Evolutionary conservation across 1,284 basidiomycete genomes (phyloP).

Genomic region (Sphaerobolus stellatus): DNA sequence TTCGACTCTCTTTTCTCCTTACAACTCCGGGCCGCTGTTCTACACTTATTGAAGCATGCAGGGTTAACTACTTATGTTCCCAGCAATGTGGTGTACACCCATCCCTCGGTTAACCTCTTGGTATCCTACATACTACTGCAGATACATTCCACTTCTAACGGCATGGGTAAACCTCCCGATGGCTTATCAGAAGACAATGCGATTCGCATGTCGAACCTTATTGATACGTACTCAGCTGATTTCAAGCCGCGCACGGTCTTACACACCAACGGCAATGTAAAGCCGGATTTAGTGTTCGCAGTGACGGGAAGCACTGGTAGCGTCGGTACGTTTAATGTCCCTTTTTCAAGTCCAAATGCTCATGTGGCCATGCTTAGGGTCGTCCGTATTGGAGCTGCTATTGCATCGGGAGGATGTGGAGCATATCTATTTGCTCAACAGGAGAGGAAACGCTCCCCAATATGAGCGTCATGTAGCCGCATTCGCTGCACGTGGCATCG

Average conservation of each 20-base stretch:
- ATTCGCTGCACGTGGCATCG: conserved; percentile 7
- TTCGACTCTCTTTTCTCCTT: conserved; percentile 19
- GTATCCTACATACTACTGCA: conserved; percentile 3
- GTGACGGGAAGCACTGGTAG: conserved; percentile 16
- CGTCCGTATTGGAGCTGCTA: conserved; percentile 7
- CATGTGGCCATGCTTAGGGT: neutral
- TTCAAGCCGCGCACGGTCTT: neutral
- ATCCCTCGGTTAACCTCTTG: conserved; percentile 17
- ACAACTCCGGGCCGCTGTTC: conserved; percentile 13
- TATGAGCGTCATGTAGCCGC: conserved; percentile 8
- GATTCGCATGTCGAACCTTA: neutral
- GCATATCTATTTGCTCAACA: conserved; percentile 12
- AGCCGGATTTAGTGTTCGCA: conserved; percentile 3
- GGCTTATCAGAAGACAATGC: neutral
- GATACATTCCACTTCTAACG: neutral
- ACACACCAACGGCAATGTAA: neutral
- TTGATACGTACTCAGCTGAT: neutral
- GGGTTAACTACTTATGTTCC: conserved; percentile 11
- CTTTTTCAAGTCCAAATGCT: neutral
- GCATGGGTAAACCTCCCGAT: neutral
- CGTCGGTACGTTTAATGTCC: conserved; percentile 4
- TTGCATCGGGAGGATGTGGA: neutral
- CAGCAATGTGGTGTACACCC: conserved; percentile 18
- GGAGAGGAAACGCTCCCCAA: neutral
- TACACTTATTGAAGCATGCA: conserved; percentile 6